phyloP scores from a whole-genome alignment of 2,329 filamentous ascomycete species.

The Aureobasidium uvarum region DNA sequence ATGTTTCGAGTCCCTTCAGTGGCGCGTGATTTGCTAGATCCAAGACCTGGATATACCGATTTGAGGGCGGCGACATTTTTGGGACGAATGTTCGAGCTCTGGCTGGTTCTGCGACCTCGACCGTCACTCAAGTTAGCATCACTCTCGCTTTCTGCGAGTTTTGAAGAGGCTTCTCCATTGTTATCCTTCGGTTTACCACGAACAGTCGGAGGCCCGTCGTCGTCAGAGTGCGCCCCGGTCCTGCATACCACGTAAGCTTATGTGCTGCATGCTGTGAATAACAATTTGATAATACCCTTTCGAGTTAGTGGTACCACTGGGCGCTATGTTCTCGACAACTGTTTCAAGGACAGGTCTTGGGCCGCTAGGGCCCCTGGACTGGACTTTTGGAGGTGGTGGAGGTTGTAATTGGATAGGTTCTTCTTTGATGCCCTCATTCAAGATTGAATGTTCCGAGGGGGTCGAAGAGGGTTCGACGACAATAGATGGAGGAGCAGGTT shows the following conservation, averaged over 20 bases:
- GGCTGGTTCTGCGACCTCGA: constrained; percentile 25
- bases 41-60: constrained; percentile 66
- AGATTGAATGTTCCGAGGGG: constrained; percentile 36
- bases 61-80: constrained; percentile 54
- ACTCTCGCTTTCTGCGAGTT: constrained; percentile 60
- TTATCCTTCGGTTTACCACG: constrained; percentile 49
- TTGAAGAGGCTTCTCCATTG: constrained; percentile 41
- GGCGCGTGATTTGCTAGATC: constrained; percentile 62
- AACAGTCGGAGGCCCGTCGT: constrained; percentile 31
- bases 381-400: constrained; percentile 41
- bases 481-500: constrained; percentile 46
- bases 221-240: constrained; percentile 33
- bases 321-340: constrained; percentile 28
- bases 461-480: constrained; percentile 43
- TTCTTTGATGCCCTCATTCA: constrained; percentile 33
- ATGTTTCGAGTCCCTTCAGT: constrained; percentile 82
- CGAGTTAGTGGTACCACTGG: constrained; percentile 15
- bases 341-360: constrained; percentile 63
- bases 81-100: constrained; percentile 27
- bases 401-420: constrained; percentile 34
- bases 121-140: constrained; percentile 56
- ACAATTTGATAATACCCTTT: constrained; percentile 17
- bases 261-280: not conserved
- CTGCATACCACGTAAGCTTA: constrained; percentile 23
- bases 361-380: constrained; percentile 39